Evolutionary conservation across 2,329 filamentous ascomycete species (phyloP).

Genomic region (Colletotrichum endophyticum): DNA sequence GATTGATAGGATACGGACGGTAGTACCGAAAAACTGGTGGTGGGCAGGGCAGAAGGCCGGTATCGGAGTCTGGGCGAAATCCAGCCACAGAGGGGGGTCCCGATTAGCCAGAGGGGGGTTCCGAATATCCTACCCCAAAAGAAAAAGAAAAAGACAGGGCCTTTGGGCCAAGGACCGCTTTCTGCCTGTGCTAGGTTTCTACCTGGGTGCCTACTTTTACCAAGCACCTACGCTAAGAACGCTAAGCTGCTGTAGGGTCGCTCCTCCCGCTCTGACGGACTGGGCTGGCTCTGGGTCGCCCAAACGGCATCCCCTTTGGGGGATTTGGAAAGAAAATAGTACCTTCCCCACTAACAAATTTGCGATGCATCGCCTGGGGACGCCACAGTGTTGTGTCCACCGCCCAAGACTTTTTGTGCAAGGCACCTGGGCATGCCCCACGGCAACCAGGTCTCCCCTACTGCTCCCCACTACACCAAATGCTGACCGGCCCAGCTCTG

Average conservation of each 20-base stretch:
- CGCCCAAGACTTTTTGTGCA: neutral
- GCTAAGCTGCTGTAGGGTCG: neutral
- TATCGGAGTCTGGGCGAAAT: too few species aligned
- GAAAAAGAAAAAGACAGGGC: neutral
- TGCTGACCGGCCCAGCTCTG: neutral
- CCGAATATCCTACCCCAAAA: too few species aligned
- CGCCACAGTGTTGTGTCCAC: neutral
- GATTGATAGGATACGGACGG: too few species aligned
- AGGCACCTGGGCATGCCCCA: neutral
- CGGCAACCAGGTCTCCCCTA: neutral
- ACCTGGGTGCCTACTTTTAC: neutral
- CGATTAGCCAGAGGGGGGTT: too few species aligned
- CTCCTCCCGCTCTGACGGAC: constrained; percentile 17
- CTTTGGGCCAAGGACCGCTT: neutral
- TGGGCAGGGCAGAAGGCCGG: too few species aligned
- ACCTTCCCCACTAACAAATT: constrained; percentile 3
- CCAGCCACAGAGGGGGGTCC: too few species aligned
- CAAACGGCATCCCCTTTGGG: neutral
- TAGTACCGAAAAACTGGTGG: too few species aligned
- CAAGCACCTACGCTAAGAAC: neutral
- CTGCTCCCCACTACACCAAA: neutral
- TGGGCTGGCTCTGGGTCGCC: constrained; percentile 9
- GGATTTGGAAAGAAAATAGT: neutral
- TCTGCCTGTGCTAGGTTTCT: neutral
- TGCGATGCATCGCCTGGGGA: neutral